Conservation (phyloP, 129 eudicot genomes). For the Tanacetum coccineum region DNA sequence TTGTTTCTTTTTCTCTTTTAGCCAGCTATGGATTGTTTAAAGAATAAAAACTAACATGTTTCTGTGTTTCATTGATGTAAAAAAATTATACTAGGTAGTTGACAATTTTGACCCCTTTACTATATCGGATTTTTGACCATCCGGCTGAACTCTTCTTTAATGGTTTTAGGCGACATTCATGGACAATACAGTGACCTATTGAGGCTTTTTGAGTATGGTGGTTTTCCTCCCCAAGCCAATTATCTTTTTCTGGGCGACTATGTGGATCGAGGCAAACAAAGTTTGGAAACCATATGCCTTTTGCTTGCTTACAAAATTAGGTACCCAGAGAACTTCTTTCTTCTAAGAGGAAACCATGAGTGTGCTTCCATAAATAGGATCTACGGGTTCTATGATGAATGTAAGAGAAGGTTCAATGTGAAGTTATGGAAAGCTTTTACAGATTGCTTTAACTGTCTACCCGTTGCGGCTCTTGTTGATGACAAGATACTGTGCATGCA, state of each 20-base stretch:
- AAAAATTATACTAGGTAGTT: neutral
- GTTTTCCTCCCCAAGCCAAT: slow-evolving; percentile 79
- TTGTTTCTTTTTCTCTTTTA: neutral
- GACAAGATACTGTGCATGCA: slow-evolving; percentile 95
- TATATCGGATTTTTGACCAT: neutral
- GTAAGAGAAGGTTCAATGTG: slow-evolving; percentile 81
- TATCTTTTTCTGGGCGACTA: slow-evolving; percentile 83
- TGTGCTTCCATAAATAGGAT: slow-evolving; percentile 85
- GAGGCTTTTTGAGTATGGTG: slow-evolving; percentile 78
- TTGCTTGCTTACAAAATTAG: slow-evolving; percentile 78
- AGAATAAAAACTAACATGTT: neutral
- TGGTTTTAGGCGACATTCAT: slow-evolving; percentile 76
- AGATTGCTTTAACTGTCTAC: slow-evolving; percentile 80
- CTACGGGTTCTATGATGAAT: slow-evolving; percentile 84
- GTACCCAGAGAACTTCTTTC: slow-evolving; percentile 81
- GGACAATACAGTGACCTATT: slow-evolving; percentile 82
- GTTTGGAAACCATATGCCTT: slow-evolving; percentile 85
- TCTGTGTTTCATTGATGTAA: neutral
- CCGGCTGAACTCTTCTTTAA: neutral
- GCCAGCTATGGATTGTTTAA: neutral
- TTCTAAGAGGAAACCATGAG: slow-evolving; percentile 81
- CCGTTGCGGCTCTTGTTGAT: slow-evolving; percentile 80
- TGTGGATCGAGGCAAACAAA: slow-evolving; percentile 82
- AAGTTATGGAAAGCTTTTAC: slow-evolving; percentile 84
- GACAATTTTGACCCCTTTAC: neutral